Percentiles rank a stretch among this genome's conserved stretches.
phyloP scores from a whole-genome alignment of 2,329 filamentous ascomycete species.

The Rutstroemia sp. region DNA sequence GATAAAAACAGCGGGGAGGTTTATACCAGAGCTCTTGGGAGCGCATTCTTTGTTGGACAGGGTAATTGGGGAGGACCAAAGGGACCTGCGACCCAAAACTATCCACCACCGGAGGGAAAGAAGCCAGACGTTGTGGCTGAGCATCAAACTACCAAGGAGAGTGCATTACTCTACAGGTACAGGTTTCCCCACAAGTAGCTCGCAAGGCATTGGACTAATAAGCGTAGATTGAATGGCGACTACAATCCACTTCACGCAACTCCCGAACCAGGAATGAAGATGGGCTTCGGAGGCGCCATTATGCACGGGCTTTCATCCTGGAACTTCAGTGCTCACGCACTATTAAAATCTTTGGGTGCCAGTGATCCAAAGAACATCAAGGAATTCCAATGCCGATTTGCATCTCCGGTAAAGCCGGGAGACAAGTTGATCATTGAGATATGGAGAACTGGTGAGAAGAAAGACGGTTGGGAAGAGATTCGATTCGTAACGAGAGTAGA shows the following conservation, averaged over 20 bases:
- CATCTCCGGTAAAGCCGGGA: slow-evolving; percentile 74
- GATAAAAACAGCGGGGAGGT: slow-evolving; percentile 50
- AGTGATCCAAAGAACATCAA: slow-evolving; percentile 75
- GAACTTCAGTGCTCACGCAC: slow-evolving; percentile 68
- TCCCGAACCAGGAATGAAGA: slow-evolving; percentile 75
- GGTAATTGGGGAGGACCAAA: slow-evolving; percentile 83
- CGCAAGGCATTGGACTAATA: neutral
- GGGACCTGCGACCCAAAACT: slow-evolving; percentile 72
- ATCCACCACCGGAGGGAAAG: slow-evolving; percentile 65
- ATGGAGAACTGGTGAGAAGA: slow-evolving; percentile 66
- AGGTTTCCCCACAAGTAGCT: slow-evolving; percentile 7
- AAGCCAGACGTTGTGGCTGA: slow-evolving; percentile 63
- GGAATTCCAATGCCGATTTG: slow-evolving; percentile 86
- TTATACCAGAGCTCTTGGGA: slow-evolving; percentile 52
- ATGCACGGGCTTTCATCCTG: slow-evolving; percentile 86
- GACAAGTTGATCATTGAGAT: slow-evolving; percentile 76
- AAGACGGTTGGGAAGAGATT: slow-evolving; percentile 72
- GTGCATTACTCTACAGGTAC: slow-evolving; percentile 65
- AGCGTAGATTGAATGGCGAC: slow-evolving; percentile 70
- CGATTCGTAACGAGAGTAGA: slow-evolving; percentile 73
- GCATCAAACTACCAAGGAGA: slow-evolving; percentile 64
- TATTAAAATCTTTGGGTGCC: slow-evolving; percentile 66
- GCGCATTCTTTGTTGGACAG: slow-evolving; percentile 61
- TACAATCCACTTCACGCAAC: slow-evolving; percentile 91
- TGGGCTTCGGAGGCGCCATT: slow-evolving; percentile 86